A percentile compares a stretch with the other conserved stretches of the same genome.
phyloP scores from a whole-genome alignment of 768 basidiomycete genomes.

The Roridomyces roridus region DNA sequence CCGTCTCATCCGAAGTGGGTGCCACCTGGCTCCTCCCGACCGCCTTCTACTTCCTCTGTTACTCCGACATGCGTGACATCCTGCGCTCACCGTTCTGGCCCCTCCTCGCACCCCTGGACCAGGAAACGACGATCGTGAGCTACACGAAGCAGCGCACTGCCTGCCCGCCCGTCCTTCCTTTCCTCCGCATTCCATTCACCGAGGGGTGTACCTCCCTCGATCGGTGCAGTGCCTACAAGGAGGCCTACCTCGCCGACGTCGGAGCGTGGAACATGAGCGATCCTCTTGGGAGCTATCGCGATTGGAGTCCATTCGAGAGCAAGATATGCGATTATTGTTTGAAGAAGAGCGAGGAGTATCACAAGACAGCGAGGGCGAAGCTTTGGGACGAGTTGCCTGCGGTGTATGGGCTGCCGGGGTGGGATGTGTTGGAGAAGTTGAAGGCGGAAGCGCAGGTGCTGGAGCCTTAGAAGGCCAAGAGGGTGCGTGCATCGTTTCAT shows the following conservation, averaged over 20 bases:
- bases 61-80: constrained; percentile 24
- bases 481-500: too few relatives aligned
- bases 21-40: constrained; percentile 23
- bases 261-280: constrained; percentile 21
- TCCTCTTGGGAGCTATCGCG: constrained; percentile 17
- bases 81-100: constrained; percentile 9
- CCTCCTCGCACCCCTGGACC: background rate
- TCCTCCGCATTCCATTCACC: constrained; percentile 23
- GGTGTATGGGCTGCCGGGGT: constrained; percentile 15
- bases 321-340: constrained; percentile 15
- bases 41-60: constrained; percentile 25
- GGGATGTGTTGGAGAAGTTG: constrained; percentile 10
- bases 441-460: constrained; percentile 5
- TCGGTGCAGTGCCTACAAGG: constrained; percentile 12
- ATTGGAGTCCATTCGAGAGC: constrained; percentile 20
- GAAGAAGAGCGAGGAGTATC: constrained; percentile 9
- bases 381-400: constrained; percentile 15
- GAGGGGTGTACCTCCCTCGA: constrained; percentile 18
- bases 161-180: constrained; percentile 22
- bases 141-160: constrained; percentile 23
- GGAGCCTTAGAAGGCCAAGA: background rate
- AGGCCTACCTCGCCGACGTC: constrained; percentile 16
- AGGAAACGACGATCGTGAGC: constrained; percentile 11
- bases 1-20: constrained; percentile 15
- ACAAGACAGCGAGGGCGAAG: constrained; percentile 3